Base-by-base conservation (phyloP, 2,329 filamentous ascomycete species). In the Dactylellina haptotyla region DNA sequence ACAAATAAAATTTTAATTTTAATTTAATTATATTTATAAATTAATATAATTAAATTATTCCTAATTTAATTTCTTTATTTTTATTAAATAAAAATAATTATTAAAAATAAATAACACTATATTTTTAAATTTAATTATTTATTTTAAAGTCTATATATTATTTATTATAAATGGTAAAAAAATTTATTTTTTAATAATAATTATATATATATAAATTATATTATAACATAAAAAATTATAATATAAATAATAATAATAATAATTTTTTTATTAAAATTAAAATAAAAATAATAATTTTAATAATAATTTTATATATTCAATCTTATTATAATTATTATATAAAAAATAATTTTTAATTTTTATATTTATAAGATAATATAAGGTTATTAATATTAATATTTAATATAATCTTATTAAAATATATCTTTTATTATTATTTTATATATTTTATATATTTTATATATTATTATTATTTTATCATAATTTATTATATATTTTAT, bases 181-280 rank as follows among this genome's bases (percentile, higher is more conserved):
- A 6, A 6, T 6, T 45, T n/a, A 45, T n/a, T 8, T 6, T 6
- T 45, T 45, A 20, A 20, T n/a, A 45, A 45, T 45, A 6, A 5
- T 20, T 45, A 45, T 45, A 45, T 45, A 45, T 45, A 45, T 45
- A 45, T 45, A 6, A n/a, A n/a, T 8, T 45, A 45, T 16, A 45
- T 45, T 45, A n/a, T n/a, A 8, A 8, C 8, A 6, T n/a, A 45
- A 45, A 8, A 45, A 8, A n/a, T 6, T 45, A 8, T n/a, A 45
- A 8, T n/a, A 45, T 45, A 5, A 8, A 8, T 53, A 53, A 28
- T 6, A 8, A 53, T 20, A 32, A 53, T 23, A 32, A 9, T n/a
- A 53, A 53, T 23, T 26, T 16, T 28, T 26, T 26, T 53, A 53
- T 32, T 20, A 9, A 6, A 26, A 32, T 6, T 26, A 32, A 9